These are phyloP conservation scores for Moricandia moricandioides DNA, from an alignment of 345 rosid species.

Conservation along the genomic window DNA sequence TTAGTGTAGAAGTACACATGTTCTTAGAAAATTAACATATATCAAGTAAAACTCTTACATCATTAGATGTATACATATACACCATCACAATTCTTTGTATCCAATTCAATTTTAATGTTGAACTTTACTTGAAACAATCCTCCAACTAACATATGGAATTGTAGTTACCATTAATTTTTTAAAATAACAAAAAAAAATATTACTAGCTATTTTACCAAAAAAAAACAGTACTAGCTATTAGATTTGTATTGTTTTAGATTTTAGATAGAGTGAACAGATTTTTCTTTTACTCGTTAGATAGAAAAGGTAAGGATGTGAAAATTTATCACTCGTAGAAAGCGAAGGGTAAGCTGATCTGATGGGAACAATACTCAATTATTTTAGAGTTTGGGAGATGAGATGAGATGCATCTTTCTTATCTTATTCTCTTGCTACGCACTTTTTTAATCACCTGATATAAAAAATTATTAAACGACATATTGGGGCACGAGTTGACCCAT, in stretches of 20 bases:
- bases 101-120: not conserved
- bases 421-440: conserved; percentile 2
- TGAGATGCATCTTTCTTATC: not conserved
- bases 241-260: not conserved
- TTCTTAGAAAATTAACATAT: not conserved
- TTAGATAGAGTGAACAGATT: not conserved
- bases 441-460: not conserved
- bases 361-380: not conserved
- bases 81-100: not conserved
- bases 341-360: not conserved
- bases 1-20: not conserved
- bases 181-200: no score
- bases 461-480: not conserved
- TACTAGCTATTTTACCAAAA: no score
- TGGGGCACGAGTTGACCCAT: not conserved
- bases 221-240: no score
- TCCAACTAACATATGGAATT: not conserved
- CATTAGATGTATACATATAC: not conserved
- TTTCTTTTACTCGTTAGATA: not conserved
- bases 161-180: not conserved
- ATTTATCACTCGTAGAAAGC: not conserved
- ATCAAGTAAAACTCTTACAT: not conserved
- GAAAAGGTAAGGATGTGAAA: not conserved
- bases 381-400: not conserved
- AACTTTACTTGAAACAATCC: not conserved